Conservation (phyloP, 305 asterid species). For the Rubia tinctorum region DNA sequence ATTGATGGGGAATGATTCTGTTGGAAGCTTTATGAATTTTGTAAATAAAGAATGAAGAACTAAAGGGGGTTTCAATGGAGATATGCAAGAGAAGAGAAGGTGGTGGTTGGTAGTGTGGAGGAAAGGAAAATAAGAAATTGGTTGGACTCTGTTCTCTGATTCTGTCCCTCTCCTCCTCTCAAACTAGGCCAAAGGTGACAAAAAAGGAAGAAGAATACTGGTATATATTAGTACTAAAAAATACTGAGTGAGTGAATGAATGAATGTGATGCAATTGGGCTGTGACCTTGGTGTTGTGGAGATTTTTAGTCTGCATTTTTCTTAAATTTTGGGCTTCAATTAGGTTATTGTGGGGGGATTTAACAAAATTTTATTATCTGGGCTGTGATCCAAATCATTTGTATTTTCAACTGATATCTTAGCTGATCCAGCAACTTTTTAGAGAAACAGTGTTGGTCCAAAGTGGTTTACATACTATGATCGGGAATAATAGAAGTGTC, state of each 20-base stretch:
- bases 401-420: not conserved
- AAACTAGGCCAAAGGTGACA: slow-evolving; percentile 1
- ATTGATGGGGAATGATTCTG: slow-evolving; percentile 2
- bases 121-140: slow-evolving; percentile 4
- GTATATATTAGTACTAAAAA: too few relatives aligned
- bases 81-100: not conserved
- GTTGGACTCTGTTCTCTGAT: slow-evolving; percentile 8
- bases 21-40: not conserved
- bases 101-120: not conserved
- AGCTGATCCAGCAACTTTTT: slow-evolving; percentile 4
- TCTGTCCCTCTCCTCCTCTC: slow-evolving; percentile 6
- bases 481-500: too few relatives aligned
- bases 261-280: not conserved
- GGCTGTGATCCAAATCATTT: not conserved
- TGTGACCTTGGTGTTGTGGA: not conserved
- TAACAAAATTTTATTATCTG: not conserved
- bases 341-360: not conserved
- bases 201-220: not conserved
- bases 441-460: slow-evolving; percentile 1
- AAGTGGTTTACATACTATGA: not conserved
- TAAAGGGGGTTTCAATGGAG: slow-evolving; percentile 7
- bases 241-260: not conserved
- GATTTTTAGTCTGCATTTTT: too few relatives aligned
- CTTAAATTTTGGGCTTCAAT: not conserved
- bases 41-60: slow-evolving; percentile 1